phyloP scores from a whole-genome alignment of 208 protist species.

The Trypanosoma caninum region DNA sequence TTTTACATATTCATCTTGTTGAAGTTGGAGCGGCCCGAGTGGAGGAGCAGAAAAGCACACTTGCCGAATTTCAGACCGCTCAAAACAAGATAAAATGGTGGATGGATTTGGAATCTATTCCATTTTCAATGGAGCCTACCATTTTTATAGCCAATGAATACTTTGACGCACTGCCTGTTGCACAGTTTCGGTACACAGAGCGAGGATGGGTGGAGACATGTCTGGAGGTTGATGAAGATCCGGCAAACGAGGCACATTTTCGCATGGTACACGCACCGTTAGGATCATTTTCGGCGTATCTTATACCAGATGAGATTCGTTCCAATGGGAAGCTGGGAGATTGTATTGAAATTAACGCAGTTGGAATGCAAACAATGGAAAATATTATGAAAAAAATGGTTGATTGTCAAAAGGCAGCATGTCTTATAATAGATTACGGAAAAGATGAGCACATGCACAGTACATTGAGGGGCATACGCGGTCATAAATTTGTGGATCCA shows the following conservation, averaged over 20 bases:
- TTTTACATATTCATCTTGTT: conserved; percentile 83
- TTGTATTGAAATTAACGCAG: conserved; percentile 82
- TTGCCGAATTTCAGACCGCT: conserved; percentile 82
- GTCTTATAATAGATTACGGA: conserved; percentile 91
- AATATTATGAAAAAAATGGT: conserved; percentile 84
- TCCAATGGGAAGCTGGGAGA: conserved; percentile 62
- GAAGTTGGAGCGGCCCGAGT: conserved; percentile 79
- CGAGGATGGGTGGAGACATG: conserved; percentile 91
- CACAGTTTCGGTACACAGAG: conserved; percentile 91
- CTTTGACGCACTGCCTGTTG: conserved; percentile 91
- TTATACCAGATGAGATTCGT: conserved; percentile 85
- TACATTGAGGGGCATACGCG: conserved; percentile 86
- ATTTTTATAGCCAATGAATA: conserved; percentile 91
- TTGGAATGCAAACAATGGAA: conserved; percentile 88
- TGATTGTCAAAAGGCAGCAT: conserved; percentile 75
- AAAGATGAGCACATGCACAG: conserved; percentile 91
- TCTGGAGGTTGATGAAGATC: conserved; percentile 88
- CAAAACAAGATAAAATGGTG: conserved; percentile 87
- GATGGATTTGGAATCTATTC: conserved; percentile 81
- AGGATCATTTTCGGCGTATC: conserved; percentile 79
- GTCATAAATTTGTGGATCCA: conserved; percentile 88
- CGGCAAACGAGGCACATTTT: conserved; percentile 81
- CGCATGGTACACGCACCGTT: conserved; percentile 84
- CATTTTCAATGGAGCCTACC: conserved; percentile 77
- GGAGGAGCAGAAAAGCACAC: conserved; percentile 81